Evolutionary conservation across 257 asterid genomes (phyloP).

Genomic region (Solanum ossicruentum): DNA sequence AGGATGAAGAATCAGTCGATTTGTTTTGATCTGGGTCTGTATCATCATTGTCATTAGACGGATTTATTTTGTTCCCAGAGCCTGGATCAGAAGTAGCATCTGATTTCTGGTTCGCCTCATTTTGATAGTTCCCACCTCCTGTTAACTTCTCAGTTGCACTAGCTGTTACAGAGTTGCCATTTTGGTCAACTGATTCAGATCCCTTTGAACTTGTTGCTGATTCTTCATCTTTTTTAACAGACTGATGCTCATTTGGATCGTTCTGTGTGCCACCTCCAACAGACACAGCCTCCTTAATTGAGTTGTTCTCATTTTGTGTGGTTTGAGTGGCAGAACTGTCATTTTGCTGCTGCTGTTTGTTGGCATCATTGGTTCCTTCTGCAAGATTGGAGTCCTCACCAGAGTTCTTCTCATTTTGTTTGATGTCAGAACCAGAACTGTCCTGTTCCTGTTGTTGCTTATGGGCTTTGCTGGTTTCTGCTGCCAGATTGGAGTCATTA

Average conservation of each 20-base stretch:
- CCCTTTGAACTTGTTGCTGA: background rate
- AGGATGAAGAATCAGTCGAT: constrained; percentile 15
- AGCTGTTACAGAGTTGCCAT: background rate
- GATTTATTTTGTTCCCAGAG: background rate
- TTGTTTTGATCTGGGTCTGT: constrained; percentile 25
- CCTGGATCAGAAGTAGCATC: background rate
- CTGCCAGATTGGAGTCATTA: background rate
- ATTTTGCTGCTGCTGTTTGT: background rate
- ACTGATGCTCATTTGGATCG: background rate
- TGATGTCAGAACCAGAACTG: background rate
- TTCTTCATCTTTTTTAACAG: background rate
- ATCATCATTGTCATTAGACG: constrained; percentile 38
- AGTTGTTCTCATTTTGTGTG: background rate
- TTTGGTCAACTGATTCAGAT: constrained; percentile 1
- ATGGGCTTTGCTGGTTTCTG: background rate
- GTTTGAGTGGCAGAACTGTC: background rate
- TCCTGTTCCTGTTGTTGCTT: background rate
- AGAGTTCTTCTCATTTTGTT: background rate
- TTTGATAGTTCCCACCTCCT: background rate
- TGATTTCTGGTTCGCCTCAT: background rate
- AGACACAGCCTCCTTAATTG: background rate
- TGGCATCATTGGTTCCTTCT: background rate
- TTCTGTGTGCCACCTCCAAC: background rate
- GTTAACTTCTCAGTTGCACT: background rate
- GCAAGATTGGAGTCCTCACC: background rate